Evolutionary conservation across 352 stramenopile species (phyloP).

Genomic region (Achlya hypogyna): DNA sequence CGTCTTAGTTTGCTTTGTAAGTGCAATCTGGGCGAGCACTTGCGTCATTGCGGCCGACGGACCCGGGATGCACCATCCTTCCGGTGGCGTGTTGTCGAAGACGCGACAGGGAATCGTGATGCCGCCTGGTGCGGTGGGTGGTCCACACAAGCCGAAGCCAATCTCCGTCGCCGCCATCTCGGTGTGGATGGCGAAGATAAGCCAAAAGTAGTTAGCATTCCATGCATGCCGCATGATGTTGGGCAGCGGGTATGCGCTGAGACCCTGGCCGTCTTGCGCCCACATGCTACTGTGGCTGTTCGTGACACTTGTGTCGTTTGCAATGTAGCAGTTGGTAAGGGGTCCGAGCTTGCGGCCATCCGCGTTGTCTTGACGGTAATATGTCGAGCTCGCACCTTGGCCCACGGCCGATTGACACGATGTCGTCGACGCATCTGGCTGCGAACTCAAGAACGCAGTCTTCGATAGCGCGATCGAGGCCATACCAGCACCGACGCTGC

Average conservation of each 20-base stretch:
- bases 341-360: not conserved
- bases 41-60: not conserved
- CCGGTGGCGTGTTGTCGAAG: not conserved
- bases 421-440: not conserved
- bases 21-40: not conserved
- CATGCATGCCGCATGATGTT: not conserved
- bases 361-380: slow-evolving; percentile 1
- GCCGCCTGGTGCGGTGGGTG: not conserved
- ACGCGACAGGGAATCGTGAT: slow-evolving; percentile 1
- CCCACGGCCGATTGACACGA: too few species aligned
- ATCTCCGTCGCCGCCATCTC: not conserved
- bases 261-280: slow-evolving; percentile 6
- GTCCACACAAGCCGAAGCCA: not conserved
- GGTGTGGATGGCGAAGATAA: slow-evolving; percentile 15
- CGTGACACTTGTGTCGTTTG: not conserved
- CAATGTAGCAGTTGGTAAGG: not conserved
- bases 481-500: not conserved
- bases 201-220: not conserved
- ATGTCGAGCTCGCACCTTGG: not conserved
- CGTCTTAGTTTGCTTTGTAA: too few species aligned
- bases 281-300: slow-evolving; percentile 14
- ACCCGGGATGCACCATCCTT: not conserved
- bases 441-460: not conserved
- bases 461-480: slow-evolving; percentile 6
- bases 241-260: not conserved